phyloP scores from a whole-genome alignment of 2,329 filamentous ascomycete species.

The Lasiodiplodia gonubiensis region DNA sequence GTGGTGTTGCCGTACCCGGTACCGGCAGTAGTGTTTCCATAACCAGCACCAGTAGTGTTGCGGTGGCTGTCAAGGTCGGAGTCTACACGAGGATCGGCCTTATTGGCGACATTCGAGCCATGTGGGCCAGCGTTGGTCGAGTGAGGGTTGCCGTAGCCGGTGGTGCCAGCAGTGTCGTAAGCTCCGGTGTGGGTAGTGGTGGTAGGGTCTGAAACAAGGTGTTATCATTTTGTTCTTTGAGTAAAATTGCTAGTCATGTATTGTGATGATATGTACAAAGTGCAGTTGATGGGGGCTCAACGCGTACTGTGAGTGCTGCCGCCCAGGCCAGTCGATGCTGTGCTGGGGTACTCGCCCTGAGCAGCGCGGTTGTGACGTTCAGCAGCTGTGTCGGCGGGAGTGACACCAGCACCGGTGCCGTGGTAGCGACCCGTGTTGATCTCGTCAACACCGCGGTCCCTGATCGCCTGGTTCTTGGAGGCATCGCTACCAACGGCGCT shows the following conservation, averaged over 20 bases:
- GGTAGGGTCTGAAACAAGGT: neutral
- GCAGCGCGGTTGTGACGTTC: slow-evolving; percentile 35
- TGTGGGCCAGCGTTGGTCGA: slow-evolving; percentile 21
- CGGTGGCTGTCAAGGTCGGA: neutral
- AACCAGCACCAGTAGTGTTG: neutral
- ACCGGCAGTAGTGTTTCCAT: neutral
- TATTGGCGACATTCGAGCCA: slow-evolving; percentile 13
- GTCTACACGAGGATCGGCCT: slow-evolving; percentile 9
- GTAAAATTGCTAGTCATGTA: neutral
- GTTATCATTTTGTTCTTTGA: neutral
- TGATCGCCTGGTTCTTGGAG: slow-evolving; percentile 41
- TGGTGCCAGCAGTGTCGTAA: slow-evolving; percentile 6
- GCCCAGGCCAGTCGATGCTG: slow-evolving; percentile 4
- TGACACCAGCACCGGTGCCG: slow-evolving; percentile 38
- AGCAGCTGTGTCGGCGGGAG: slow-evolving; percentile 37
- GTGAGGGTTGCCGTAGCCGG: neutral
- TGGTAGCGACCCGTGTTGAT: slow-evolving; percentile 35
- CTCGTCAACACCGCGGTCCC: slow-evolving; percentile 43
- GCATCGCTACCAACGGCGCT: slow-evolving; percentile 40
- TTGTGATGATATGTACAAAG: neutral
- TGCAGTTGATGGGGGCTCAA: neutral
- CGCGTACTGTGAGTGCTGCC: neutral
- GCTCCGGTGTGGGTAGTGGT: slow-evolving; percentile 10
- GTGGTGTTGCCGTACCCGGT: neutral
- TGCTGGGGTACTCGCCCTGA: slow-evolving; percentile 34